Percentiles rank a stretch among this genome's conserved stretches.
These are phyloP conservation scores for Xylaria nigripes DNA, from an alignment of 495 filamentous ascomycete species.

Conservation along the genomic window DNA sequence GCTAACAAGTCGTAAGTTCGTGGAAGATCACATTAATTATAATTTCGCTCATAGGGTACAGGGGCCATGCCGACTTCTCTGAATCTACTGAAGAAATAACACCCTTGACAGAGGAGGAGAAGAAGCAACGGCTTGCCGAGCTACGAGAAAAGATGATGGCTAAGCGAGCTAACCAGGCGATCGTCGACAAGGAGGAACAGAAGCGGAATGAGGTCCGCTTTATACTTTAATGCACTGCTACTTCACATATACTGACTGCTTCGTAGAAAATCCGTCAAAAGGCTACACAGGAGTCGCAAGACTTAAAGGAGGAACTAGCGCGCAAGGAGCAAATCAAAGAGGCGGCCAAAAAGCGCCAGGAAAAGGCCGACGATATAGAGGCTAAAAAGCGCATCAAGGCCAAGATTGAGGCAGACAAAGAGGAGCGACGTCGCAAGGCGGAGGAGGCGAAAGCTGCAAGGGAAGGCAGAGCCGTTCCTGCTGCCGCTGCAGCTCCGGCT, in stretches of 20 bases:
- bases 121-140: slow-evolving; percentile 66
- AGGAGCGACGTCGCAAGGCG: slow-evolving; percentile 69
- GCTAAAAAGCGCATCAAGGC: slow-evolving; percentile 84
- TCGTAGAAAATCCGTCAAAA: slow-evolving; percentile 76
- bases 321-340: slow-evolving; percentile 87
- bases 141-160: slow-evolving; percentile 62
- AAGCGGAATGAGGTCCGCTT: slow-evolving; percentile 75
- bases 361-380: slow-evolving; percentile 80
- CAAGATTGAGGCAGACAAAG: slow-evolving; percentile 86
- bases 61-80: slow-evolving; percentile 80
- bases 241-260: slow-evolving; percentile 9
- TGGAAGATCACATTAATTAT: neutral
- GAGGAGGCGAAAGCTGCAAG: slow-evolving; percentile 78
- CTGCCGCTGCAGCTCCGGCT: slow-evolving; percentile 29
- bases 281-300: slow-evolving; percentile 68
- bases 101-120: slow-evolving; percentile 87
- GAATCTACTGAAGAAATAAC: slow-evolving; percentile 88
- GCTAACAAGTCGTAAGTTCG: slow-evolving; percentile 67
- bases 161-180: slow-evolving; percentile 61
- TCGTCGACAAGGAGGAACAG: slow-evolving; percentile 70
- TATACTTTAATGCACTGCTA: neutral
- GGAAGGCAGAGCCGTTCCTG: slow-evolving; percentile 54
- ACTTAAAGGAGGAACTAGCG: slow-evolving; percentile 72
- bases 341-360: slow-evolving; percentile 69
- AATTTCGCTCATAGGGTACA: slow-evolving; percentile 23